A percentile compares a stretch with the other conserved stretches of the same genome.
phyloP scores from a whole-genome alignment of 148 eudicot species.

The Camellia sinensis region DNA sequence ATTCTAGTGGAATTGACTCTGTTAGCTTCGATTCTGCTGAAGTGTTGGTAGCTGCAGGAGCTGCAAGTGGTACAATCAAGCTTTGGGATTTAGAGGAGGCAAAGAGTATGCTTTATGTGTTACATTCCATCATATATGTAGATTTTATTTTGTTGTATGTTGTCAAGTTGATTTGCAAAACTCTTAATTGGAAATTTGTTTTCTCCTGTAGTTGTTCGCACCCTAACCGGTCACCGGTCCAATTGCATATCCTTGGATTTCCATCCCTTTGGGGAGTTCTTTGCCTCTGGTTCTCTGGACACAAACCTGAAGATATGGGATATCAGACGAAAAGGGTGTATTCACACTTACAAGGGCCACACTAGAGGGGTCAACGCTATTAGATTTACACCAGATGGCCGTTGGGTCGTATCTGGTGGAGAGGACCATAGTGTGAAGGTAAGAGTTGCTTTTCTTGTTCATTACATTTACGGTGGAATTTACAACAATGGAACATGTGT shows the following conservation, averaged over 20 bases:
- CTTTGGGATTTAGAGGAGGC: constrained; percentile 99
- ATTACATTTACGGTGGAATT: not conserved
- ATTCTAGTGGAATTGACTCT: constrained; percentile 95
- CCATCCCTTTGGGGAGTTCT: constrained; percentile 98
- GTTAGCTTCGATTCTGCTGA: constrained; percentile 97
- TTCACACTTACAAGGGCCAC: constrained; percentile 97
- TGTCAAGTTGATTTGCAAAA: constrained; percentile 8
- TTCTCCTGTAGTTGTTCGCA: constrained; percentile 72
- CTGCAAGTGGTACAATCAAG: constrained; percentile 98
- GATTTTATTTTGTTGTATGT: constrained; percentile 10
- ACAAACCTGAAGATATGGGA: constrained; percentile 99
- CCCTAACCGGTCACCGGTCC: constrained; percentile 94
- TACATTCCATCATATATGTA: not conserved
- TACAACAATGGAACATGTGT: not conserved
- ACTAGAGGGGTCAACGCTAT: constrained; percentile 93
- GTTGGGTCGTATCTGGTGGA: constrained; percentile 99
- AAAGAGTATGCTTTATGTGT: constrained; percentile 58
- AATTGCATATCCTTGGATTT: constrained; percentile 97
- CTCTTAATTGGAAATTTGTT: constrained; percentile 9
- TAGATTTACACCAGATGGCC: constrained; percentile 98
- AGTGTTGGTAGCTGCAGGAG: constrained; percentile 94
- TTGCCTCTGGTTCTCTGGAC: constrained; percentile 98
- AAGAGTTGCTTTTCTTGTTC: constrained; percentile 15
- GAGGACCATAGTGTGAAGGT: constrained; percentile 99
- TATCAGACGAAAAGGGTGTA: constrained; percentile 89